A percentile compares a stretch with the other conserved stretches of the same genome.
Evolutionary conservation across 257 asterid species (phyloP).

Genomic region (Asclepias syriaca): DNA sequence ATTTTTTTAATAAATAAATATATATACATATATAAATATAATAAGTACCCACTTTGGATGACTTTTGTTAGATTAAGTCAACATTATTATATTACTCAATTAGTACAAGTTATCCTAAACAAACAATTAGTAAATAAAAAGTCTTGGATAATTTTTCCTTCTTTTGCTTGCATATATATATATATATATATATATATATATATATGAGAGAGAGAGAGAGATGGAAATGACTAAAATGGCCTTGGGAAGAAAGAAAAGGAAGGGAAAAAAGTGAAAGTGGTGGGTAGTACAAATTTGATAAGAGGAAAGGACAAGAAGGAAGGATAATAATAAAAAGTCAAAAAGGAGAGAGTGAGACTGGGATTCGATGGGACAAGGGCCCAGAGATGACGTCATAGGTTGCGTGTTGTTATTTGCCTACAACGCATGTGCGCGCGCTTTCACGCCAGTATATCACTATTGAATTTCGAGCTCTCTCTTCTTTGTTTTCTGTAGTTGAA

Average conservation of each 20-base stretch:
- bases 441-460: constrained; percentile 8
- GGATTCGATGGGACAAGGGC: constrained; percentile 26
- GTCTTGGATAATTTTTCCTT: not conserved
- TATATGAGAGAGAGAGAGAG: no score
- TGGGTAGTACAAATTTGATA: no score
- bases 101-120: not conserved
- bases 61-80: not conserved
- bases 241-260: not conserved
- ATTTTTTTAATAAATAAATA: no score
- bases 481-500: not conserved
- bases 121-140: no score
- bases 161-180: no score
- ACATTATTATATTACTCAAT: not conserved
- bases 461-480: not conserved
- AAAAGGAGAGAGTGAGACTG: constrained; percentile 9
- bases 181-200: no score
- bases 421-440: constrained; percentile 7
- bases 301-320: constrained; percentile 13
- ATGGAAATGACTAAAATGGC: not conserved
- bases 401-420: constrained; percentile 12
- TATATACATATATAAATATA: no score
- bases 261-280: not conserved
- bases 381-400: constrained; percentile 14
- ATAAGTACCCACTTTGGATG: not conserved
- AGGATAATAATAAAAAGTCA: constrained; percentile 3